Base-by-base conservation (phyloP, 306 rosid genomes). In the Datisca glomerata region DNA sequence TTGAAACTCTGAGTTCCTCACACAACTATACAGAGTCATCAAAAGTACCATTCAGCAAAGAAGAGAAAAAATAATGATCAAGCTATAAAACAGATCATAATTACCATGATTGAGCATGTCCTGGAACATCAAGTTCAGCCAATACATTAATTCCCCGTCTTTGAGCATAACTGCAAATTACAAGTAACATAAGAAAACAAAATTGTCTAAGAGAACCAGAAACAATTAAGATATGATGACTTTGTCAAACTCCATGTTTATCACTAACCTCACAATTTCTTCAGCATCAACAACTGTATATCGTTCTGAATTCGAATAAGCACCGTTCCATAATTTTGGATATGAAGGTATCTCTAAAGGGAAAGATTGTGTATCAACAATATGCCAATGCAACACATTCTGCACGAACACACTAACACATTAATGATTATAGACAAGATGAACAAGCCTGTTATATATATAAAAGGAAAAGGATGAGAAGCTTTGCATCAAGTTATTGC, bases 341-440 rank as follows among this genome's bases (percentile, higher is more conserved):
- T 38, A 68, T 7, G 74, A 67, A 56, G 65, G 74, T 56, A 56
- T 68, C 61, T 68, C 74, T 53, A 68, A 46, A 9, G 74, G 69
- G 28, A 68, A 68, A 14, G 69, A 68, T 45, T 68, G 61, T 22
- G 74, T 13, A 45, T 68, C 74, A 15, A 68, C 69, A 55, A 68
- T 68, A 52, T 68, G 74, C 74, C 74, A 68, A 34, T 68, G 74
- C 61, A 68, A 18, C 31, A 68, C 74, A 56, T 68, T 68, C 74
- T 68, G 49, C 45, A 45, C 14, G 37, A 25, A 55, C 42, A 38
- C 12, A 33, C 24, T 24, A 18, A 45, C 42, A 12, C 28, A 33
- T 18, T 43, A 42, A 40, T 16, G 3, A 33, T 41, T 23, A 27
- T 5, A 21, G 47, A 21, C 18, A 27, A 4, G 22, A 12, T 13